These are phyloP conservation scores for Schwanniomyces occidentalis DNA, from an alignment of 805 yeast species.

Conservation along the genomic window DNA sequence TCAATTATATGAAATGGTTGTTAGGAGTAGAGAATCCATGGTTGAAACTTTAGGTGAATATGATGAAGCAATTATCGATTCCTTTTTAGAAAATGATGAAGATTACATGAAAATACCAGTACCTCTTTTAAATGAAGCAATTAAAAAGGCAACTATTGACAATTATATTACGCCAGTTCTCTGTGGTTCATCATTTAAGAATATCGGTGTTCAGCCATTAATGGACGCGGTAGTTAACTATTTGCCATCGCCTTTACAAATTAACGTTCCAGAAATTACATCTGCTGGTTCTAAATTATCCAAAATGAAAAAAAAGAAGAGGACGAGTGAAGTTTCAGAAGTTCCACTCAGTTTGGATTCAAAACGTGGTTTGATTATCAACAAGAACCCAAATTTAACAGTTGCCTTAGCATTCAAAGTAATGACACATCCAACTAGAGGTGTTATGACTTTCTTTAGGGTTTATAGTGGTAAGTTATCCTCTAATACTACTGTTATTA, in stretches of 20 bases:
- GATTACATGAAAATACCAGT: constrained; percentile 69
- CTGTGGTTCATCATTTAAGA: constrained; percentile 90
- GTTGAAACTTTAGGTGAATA: constrained; percentile 82
- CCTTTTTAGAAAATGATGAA: constrained; percentile 69
- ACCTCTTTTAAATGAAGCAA: constrained; percentile 52
- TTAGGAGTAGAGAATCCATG: constrained; percentile 65
- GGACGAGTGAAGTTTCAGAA: constrained; percentile 6
- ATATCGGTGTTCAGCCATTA: constrained; percentile 93
- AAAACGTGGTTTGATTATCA: constrained; percentile 50
- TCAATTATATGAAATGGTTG: constrained; percentile 48
- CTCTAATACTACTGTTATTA: constrained; percentile 60
- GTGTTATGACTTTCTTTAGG: constrained; percentile 80
- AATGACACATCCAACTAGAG: constrained; percentile 78
- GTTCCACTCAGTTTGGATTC: constrained; percentile 41
- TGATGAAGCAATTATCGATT: constrained; percentile 75
- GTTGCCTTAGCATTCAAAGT: constrained; percentile 92
- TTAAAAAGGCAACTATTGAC: constrained; percentile 61
- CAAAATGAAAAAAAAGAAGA: constrained; percentile 15
- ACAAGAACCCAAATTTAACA: constrained; percentile 59
- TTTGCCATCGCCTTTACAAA: constrained; percentile 80
- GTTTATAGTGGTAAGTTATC: constrained; percentile 81
- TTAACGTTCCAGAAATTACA: constrained; percentile 53
- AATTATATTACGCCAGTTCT: constrained; percentile 71
- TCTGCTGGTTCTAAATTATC: constrained; percentile 13
- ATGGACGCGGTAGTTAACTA: constrained; percentile 78